Evolutionary conservation across 371 early-diverging fungal species (phyloP).

Genomic region (Mortierella polycephala): DNA sequence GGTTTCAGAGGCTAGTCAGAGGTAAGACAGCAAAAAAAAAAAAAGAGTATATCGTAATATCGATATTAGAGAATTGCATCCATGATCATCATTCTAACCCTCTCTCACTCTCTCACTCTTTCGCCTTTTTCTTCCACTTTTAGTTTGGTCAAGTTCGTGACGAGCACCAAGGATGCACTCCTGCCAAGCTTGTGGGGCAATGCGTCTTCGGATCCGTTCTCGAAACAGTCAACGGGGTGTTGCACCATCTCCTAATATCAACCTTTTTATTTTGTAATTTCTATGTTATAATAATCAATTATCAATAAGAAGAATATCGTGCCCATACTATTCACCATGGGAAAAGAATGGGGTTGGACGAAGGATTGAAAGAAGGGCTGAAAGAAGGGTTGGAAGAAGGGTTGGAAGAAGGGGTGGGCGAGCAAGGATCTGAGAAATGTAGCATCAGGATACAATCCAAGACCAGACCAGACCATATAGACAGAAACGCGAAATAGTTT

Average conservation of each 20-base stretch:
- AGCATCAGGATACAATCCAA: no score
- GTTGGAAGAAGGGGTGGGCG: neutral
- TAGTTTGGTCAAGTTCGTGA: constrained; percentile 68
- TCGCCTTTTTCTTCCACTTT: constrained; percentile 1
- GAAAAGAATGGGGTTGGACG: neutral
- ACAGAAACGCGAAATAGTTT: no score
- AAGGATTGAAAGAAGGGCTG: neutral
- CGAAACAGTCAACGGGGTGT: constrained; percentile 43
- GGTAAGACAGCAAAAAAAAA: constrained; percentile 43
- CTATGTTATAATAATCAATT: no score
- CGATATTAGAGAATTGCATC: no score
- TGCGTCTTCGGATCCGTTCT: constrained; percentile 45
- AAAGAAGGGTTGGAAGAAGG: neutral
- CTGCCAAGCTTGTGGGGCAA: constrained; percentile 85
- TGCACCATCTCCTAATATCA: constrained; percentile 31
- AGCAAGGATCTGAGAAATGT: no score
- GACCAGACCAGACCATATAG: no score
- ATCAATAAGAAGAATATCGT: no score
- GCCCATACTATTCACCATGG: neutral
- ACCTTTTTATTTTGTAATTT: neutral
- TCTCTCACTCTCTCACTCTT: neutral
- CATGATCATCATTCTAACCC: no score
- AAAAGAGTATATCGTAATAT: neutral
- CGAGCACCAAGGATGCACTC: constrained; percentile 75
- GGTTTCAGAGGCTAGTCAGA: constrained; percentile 81